Evolutionary conservation across 306 rosid species (phyloP), one percentile per base, ranked within the genome.

Genomic region (Echinosophora koreensis): DNA sequence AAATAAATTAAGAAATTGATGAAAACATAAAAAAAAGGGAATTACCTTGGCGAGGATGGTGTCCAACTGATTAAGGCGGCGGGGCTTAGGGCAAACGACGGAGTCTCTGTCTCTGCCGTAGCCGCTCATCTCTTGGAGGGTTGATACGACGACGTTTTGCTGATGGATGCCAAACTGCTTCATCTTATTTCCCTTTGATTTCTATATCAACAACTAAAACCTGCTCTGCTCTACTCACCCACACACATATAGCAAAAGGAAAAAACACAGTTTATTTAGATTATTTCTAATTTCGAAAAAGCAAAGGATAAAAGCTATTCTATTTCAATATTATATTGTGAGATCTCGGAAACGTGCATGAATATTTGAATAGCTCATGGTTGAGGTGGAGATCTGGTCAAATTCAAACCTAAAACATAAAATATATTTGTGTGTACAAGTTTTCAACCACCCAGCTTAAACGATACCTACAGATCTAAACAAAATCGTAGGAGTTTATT

Each of bases 81-180:
- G 99, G 4, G 99, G 97, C 71, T 92, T 92, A 55, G 99, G 99
- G 32, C 99, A 95, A 70, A 92, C 84, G 18, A 94, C 78, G 22
- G 66, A 62, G 22, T 89, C 89, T 49, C 22, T 22, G 22, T 22
- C 22, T 22, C 22, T 22, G 82, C 78, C 5, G 39, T 6, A 35
- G 2, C 81, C 60, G 34, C 84, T 83, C 80, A 89, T 82, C 82
- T 90, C 94, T 42, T 95, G 93, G 52, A 68, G 76, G 14, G 84
- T 77, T n/a, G 96, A 71, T 4, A 87, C 87, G 79, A 88, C 89
- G 56, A 87, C 87, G 91, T 85, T 90, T 70, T 85, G 93, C 71
- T 79, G 73, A 50, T 39, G 90, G 71, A 90, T 76, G 66, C 74
- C 86, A 66, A 87, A 88, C 84, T 87, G 93, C 50, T 92, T 92